Evolutionary conservation across 768 basidiomycete species (phyloP).

Genomic region (Boletellus emodensis): DNA sequence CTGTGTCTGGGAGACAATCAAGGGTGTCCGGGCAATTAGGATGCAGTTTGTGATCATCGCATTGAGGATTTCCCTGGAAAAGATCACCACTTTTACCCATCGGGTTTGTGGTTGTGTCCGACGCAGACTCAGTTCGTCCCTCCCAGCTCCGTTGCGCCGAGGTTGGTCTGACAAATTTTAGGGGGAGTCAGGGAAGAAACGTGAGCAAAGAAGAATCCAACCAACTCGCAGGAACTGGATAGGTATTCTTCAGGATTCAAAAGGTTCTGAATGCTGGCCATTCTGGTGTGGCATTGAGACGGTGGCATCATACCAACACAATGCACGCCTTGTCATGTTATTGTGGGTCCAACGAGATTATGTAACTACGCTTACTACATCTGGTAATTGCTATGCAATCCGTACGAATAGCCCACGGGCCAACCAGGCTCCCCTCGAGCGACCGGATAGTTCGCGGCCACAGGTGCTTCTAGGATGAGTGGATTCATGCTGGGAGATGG

Average conservation of each 20-base stretch:
- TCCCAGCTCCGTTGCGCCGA: slow-evolving; percentile 24
- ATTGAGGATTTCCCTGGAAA: slow-evolving; percentile 23
- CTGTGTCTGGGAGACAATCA: slow-evolving; percentile 73
- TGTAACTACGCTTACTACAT: slow-evolving; percentile 22
- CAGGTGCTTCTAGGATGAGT: slow-evolving; percentile 5
- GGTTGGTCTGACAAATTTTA: slow-evolving; percentile 28
- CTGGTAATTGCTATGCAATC: slow-evolving; percentile 19
- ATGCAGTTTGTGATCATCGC: slow-evolving; percentile 55
- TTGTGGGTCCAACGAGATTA: slow-evolving; percentile 34
- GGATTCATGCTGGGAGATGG: slow-evolving; percentile 2
- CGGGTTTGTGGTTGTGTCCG: slow-evolving; percentile 31
- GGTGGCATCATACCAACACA: slow-evolving; percentile 5
- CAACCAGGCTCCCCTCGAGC: slow-evolving; percentile 17
- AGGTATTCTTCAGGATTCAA: slow-evolving; percentile 50
- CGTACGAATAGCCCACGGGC: slow-evolving; percentile 20
- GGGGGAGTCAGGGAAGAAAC: slow-evolving; percentile 19
- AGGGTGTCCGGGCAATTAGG: slow-evolving; percentile 76
- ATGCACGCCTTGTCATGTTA: slow-evolving; percentile 12
- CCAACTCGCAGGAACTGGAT: slow-evolving; percentile 41
- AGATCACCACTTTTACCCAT: slow-evolving; percentile 20
- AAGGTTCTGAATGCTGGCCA: slow-evolving; percentile 55
- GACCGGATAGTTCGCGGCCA: slow-evolving; percentile 17
- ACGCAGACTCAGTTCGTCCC: slow-evolving; percentile 32
- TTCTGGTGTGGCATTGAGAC: slow-evolving; percentile 29
- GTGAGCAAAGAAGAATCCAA: slow-evolving; percentile 8